Base-by-base conservation (phyloP, 2,329 filamentous ascomycete species). In the Aureobasidium sp. region DNA sequence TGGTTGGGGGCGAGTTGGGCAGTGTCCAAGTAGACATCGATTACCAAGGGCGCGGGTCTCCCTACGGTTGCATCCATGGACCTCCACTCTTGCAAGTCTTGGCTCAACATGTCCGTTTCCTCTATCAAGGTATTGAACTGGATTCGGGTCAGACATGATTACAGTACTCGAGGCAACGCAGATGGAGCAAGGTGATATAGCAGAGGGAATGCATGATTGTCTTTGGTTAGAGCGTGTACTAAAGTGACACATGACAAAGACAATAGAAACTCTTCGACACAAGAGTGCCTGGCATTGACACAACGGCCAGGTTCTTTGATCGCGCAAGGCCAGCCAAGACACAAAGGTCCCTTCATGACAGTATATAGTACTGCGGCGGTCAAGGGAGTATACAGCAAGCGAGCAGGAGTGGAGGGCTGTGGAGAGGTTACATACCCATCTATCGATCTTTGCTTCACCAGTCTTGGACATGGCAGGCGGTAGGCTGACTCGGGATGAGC, bases 81-180 rank as follows among this genome's bases (percentile, higher is more conserved):
- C 73, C 87, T 93, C 92, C 92, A 99, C 61, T 84, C 80, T 67
- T 82, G 81, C 64, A 97, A 81, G 65, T 94, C 88, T 65, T 95
- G 87, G 68, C 83, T 81, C 69, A 96, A 91, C 63, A 89, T 85
- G 69, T 96, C 90, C 64, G 93, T 93, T 68, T 99, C 94, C 67
- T 95, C 89, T 46, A 96, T 87, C 66, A 96, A 88, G 67, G 96
- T 85, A 78, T 96, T 95, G 75, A 96, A 99, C 94, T 97, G 69
- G 47, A 23, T n/a, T 15, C 13, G 15, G 35, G 60, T 57, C 31
- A 63, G 54, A 42, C 47, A 38, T 27, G 19, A 4, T 31, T 53
- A 55, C 27, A 3, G 11, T 31, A 54, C 21, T n/a, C 35, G n/a
- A 31, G 35, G n/a, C 27, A 35, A 37, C 15, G 21, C 13, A 27